Conservation (phyloP, 306 rosid genomes). For the Ormosia semicastrata region DNA sequence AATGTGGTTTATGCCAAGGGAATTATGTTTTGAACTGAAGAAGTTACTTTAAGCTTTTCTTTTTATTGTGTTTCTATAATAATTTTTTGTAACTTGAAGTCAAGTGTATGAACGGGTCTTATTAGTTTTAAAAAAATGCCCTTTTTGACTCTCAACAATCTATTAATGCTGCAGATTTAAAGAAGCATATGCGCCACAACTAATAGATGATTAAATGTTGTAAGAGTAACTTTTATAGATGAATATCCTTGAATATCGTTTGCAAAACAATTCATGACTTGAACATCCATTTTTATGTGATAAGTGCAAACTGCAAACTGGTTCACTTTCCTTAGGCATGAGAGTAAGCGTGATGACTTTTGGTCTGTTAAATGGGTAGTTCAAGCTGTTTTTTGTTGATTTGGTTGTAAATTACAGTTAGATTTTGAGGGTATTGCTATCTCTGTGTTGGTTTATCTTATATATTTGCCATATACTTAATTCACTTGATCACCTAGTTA, state of each 20-base stretch:
- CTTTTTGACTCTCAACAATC: too few species aligned
- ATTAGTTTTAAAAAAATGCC: too few species aligned
- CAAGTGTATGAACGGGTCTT: too few species aligned
- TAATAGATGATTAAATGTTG: too few species aligned
- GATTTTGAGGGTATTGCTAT: background rate
- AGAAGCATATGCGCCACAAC: too few species aligned
- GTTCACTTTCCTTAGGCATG: background rate
- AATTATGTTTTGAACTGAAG: background rate
- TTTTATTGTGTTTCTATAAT: background rate
- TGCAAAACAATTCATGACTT: too few species aligned
- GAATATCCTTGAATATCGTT: too few species aligned
- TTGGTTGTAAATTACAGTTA: background rate
- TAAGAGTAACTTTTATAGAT: too few species aligned
- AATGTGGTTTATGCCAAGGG: background rate
- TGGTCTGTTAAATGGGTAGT: background rate
- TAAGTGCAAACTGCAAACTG: too few species aligned
- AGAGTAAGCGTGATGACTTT: background rate
- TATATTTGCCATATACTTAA: background rate
- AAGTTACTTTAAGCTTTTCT: background rate
- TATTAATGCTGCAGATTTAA: too few species aligned
- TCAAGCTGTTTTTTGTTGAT: background rate
- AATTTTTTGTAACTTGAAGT: too few species aligned
- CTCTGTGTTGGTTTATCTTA: background rate
- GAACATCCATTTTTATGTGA: too few species aligned
- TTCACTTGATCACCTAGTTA: background rate